Evolutionary conservation across 2,329 filamentous ascomycete species (phyloP).

Genomic region (Botryotinia convoluta): DNA sequence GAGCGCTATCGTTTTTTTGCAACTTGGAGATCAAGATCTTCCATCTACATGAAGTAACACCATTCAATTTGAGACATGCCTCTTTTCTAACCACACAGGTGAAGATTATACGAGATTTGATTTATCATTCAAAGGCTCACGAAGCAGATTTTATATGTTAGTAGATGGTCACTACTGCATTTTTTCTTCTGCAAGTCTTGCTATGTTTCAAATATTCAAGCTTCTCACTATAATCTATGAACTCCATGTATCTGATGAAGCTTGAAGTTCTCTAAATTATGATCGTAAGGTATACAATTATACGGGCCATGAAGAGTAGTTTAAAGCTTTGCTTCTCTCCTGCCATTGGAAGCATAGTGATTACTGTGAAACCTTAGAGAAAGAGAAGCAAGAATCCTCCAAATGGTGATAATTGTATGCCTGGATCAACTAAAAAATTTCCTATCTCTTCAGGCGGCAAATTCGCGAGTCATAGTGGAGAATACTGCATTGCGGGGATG

Average conservation of each 20-base stretch:
- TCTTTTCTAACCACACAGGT: background rate
- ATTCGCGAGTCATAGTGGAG: background rate
- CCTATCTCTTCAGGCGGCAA: background rate
- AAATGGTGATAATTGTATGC: fast-evolving
- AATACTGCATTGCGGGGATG: fast-evolving
- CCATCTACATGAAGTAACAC: background rate
- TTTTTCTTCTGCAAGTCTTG: background rate
- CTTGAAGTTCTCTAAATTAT: background rate
- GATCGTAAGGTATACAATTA: background rate
- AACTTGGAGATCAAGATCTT: background rate
- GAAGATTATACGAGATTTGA: background rate
- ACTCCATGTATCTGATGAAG: background rate
- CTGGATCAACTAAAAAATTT: background rate
- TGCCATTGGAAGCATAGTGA: background rate
- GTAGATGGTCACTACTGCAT: background rate
- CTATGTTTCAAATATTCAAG: background rate
- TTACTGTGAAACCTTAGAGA: background rate
- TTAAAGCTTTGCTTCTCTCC: background rate
- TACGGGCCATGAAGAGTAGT: background rate
- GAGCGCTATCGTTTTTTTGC: background rate
- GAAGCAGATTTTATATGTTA: background rate
- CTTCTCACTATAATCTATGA: background rate
- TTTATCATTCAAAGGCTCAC: background rate
- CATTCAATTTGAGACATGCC: background rate
- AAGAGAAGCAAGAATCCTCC: background rate